Base-by-base conservation (phyloP, 768 basidiomycete species). In the Mrakia blollopis region DNA sequence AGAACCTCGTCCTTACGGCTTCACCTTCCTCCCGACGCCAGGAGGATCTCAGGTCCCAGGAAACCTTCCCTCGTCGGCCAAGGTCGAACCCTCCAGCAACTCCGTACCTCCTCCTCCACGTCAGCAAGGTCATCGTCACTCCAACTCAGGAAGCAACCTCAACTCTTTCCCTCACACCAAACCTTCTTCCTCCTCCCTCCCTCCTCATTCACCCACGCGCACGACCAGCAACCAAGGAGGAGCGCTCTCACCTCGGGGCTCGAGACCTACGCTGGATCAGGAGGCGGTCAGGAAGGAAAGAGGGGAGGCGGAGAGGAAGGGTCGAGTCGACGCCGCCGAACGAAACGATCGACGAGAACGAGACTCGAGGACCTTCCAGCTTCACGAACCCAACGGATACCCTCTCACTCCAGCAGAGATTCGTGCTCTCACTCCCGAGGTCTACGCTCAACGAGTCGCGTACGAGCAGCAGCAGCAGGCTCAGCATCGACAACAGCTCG, bases 1-100 rank as follows among this genome's bases (percentile, higher is more conserved):
- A n/a, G 73, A 74, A 50, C 73, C 73, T 67, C 41, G 73, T 13
- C 73, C 73, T 3, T 74, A 74, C n/a, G 73, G 73, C 8, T 74
- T 74, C 61, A 65, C 73, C 14, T 74, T 65, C 50, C 73, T 50
- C 11, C 62, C 61, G 2, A 32, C 73, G 25, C 37, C 72, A 21
- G 28, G 37, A 39, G 30, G 47, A 62, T n/a, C 62, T 30, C 73
- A 62, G 61, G 30, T 21, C 23, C 63, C 47, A 57, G 72, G 57
- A 73, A 21, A 60, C 54, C 32, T 1, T 37, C 35, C 71, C 25
- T 10, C 69, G 18, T 39, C 21, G 35, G 71, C 71, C 11, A 72
- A 72, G 71, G 18, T 37, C 32, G 71, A 60, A 11, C 52, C 25
- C 14, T 52, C 52, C 52, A 68, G n/a, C 65, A 25, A 25, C 63